These are phyloP conservation scores for Penicillium nordicum DNA, from an alignment of 2,329 filamentous ascomycete species.

Conservation along the genomic window DNA sequence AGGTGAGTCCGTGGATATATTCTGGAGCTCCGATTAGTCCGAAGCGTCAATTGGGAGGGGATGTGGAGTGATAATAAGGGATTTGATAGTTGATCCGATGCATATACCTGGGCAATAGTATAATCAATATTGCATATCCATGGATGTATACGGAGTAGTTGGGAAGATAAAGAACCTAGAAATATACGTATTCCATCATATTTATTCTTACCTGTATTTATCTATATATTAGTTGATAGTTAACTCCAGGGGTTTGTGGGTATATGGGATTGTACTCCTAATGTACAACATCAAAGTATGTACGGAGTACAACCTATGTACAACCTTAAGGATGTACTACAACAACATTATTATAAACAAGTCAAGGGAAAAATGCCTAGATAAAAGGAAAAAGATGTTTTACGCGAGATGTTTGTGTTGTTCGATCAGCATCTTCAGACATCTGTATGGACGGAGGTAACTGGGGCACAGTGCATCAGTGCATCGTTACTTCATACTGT, in stretches of 20 bases:
- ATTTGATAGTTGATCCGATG: neutral
- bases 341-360: neutral
- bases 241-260: neutral
- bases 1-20: neutral
- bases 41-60: neutral
- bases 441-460: slow-evolving; percentile 2
- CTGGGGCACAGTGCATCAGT: slow-evolving; percentile 10
- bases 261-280: neutral
- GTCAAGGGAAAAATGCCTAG: too few species aligned
- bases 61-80: neutral
- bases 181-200: neutral
- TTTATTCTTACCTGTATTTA: neutral
- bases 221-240: too few species aligned
- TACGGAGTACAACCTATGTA: neutral
- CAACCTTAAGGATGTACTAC: neutral
- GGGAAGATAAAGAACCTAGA: neutral
- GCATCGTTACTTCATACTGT: slow-evolving; percentile 12
- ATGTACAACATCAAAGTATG: neutral
- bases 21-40: neutral
- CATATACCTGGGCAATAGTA: neutral
- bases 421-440: slow-evolving; percentile 15
- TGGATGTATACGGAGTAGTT: neutral
- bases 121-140: neutral
- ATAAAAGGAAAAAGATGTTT: neutral
- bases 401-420: slow-evolving; percentile 1